Evolutionary conservation across 805 yeast genomes (phyloP), one percentile per base, ranked within the genome.

Genomic region (Saturnispora hagleri): DNA sequence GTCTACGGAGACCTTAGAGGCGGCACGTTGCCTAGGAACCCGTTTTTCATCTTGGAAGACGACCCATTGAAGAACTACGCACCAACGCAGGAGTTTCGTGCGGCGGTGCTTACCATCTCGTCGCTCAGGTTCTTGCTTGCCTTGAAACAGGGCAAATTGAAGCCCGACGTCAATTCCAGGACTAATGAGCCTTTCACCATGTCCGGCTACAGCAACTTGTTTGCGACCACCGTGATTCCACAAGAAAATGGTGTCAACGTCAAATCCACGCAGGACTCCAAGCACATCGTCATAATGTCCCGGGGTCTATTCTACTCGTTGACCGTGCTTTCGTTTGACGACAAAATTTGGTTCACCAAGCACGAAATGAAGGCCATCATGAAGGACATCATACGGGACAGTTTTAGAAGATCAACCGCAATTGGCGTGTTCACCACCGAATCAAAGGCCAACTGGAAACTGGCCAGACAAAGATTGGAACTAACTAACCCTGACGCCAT

Each of bases 1-100:
- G 76, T 79, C 35, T 80, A 80, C 58, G 84, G 84, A 17, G 84
- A 80, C 51, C 68, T 80, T 28, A 71, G 81, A 47, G 85, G 86
- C 20, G 84, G 81, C 56, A 77, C 82, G 1, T 68, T 86, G 43
- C 95, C 95, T 5, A 71, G 91, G 55, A 86, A 85, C 62, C 95
- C 95, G 1, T 85, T 83, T 60, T 73, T 86, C 57, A 77, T 86
- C 10, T 65, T 86, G 17, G 89, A 84, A 56, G 84, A 84, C 61
- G 95, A 86, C 57, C 90, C 91, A 1, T 73, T 80, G 55, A 73
- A 79, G 17, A 76, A 75, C 53, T 74, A 69, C 50, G 66, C 73
- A 12, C 86, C 88, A 15, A 71, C 77, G 48, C 95, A 86, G 67
- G 70, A 79, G 10, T 83, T 80, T 55, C 65, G 91, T 36, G 82